A percentile compares a stretch with the other conserved stretches of the same genome.
Evolutionary conservation across 2,329 filamentous ascomycete genomes (phyloP).

Genomic region (Fusarium mexicanum): DNA sequence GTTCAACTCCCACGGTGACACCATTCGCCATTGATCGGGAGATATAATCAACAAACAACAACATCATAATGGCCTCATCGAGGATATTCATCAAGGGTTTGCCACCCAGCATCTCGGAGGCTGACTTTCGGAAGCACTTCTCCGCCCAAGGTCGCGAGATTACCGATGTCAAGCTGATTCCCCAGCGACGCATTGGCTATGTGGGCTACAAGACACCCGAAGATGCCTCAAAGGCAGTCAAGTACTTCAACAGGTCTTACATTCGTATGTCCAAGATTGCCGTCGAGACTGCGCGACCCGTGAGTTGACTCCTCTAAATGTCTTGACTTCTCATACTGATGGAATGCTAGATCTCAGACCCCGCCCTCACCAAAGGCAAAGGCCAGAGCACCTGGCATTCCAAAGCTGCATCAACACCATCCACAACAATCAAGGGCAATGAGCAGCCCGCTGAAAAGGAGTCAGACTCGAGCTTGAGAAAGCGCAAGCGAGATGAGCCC

Average conservation of each 20-base stretch:
- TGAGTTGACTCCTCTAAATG: slow-evolving; percentile 53
- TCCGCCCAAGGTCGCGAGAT: slow-evolving; percentile 75
- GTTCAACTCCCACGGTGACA: slow-evolving; percentile 40
- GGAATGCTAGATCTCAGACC: slow-evolving; percentile 59
- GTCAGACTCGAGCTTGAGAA: slow-evolving; percentile 64
- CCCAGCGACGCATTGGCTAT: slow-evolving; percentile 91
- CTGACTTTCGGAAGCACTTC: slow-evolving; percentile 91
- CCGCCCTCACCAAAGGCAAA: slow-evolving; percentile 48
- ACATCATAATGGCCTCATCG: slow-evolving; percentile 65
- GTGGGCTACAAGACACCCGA: slow-evolving; percentile 88
- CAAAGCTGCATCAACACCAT: slow-evolving; percentile 32
- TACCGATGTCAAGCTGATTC: slow-evolving; percentile 92
- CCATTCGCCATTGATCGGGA: slow-evolving; percentile 39
- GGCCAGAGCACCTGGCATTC: slow-evolving; percentile 42
- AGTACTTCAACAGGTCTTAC: slow-evolving; percentile 95
- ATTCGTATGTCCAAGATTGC: slow-evolving; percentile 95
- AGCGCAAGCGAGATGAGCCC: slow-evolving; percentile 72
- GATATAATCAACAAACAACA: slow-evolving; percentile 14
- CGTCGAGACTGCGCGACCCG: slow-evolving; percentile 87
- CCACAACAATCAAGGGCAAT: slow-evolving; percentile 22
- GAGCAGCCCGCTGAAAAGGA: slow-evolving; percentile 44
- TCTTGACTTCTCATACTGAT: slow-evolving; percentile 44
- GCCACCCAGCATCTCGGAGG: slow-evolving; percentile 84
- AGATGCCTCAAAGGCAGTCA: slow-evolving; percentile 83
- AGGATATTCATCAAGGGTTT: slow-evolving; percentile 83